Percentiles rank a stretch among this genome's conserved stretches.
Evolutionary conservation across 495 filamentous ascomycete species (phyloP).

Genomic region (Annulohypoxylon moriforme): DNA sequence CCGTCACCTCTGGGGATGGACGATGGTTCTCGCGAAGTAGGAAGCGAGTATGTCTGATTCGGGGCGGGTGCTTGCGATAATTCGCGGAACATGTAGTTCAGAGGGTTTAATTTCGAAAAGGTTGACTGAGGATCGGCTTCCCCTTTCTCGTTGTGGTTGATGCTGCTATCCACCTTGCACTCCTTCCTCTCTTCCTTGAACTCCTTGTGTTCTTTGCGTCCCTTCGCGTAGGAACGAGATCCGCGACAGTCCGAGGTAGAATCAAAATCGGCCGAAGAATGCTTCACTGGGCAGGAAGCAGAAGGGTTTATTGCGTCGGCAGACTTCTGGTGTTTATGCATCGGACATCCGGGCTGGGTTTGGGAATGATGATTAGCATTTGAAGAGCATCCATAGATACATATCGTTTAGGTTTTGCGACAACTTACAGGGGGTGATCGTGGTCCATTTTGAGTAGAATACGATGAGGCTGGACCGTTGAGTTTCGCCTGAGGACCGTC

Average conservation of each 20-base stretch:
- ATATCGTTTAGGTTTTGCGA: constrained; percentile 1
- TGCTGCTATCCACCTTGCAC: no score
- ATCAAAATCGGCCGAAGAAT: constrained; percentile 53
- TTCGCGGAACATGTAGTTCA: constrained; percentile 95
- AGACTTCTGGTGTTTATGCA: constrained; percentile 73
- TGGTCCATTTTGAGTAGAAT: constrained; percentile 48
- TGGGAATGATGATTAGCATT: constrained; percentile 50
- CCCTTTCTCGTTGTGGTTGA: neutral
- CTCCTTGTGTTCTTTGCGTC: constrained; percentile 44
- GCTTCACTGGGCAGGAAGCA: constrained; percentile 59
- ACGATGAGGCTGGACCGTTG: constrained; percentile 44
- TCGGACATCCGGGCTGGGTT: constrained; percentile 84
- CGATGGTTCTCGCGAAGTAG: constrained; percentile 80
- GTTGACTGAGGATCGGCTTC: constrained; percentile 52
- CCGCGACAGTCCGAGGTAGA: constrained; percentile 61
- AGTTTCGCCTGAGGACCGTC: constrained; percentile 66
- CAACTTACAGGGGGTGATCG: constrained; percentile 76
- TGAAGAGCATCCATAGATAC: neutral
- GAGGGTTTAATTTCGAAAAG: constrained; percentile 82
- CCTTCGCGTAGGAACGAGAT: constrained; percentile 45
- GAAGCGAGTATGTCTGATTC: constrained; percentile 76
- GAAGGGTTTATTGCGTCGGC: constrained; percentile 57
- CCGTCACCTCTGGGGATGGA: constrained; percentile 86
- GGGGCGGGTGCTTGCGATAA: constrained; percentile 82
- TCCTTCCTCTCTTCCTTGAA: constrained; percentile 8